Conservation (phyloP, 768 basidiomycete genomes). For the Hericium alpestre region DNA sequence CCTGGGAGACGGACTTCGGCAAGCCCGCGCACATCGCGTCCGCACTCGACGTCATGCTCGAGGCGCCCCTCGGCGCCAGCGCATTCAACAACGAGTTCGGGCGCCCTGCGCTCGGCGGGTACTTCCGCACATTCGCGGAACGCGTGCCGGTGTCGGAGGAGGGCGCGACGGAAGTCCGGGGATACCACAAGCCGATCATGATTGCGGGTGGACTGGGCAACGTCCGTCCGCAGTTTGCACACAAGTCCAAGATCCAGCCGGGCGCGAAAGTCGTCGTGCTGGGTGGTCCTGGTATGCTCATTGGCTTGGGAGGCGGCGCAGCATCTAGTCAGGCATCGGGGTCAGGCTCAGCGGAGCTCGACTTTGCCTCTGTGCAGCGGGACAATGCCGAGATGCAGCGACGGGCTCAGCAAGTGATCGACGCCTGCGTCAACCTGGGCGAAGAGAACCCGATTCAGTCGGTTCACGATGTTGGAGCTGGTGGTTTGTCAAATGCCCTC, state of each 20-base stretch:
- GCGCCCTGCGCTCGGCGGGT: slow-evolving; percentile 82
- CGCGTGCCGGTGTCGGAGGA: slow-evolving; percentile 46
- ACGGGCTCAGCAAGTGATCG: slow-evolving; percentile 94
- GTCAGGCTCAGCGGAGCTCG: slow-evolving; percentile 81
- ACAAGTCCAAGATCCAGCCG: slow-evolving; percentile 63
- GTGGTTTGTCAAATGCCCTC: slow-evolving; percentile 90
- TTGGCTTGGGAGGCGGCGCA: slow-evolving; percentile 93
- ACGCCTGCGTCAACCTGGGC: slow-evolving; percentile 64
- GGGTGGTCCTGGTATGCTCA: slow-evolving; percentile 92
- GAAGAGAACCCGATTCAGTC: slow-evolving; percentile 76
- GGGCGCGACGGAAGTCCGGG: slow-evolving; percentile 57
- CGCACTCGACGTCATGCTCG: slow-evolving; percentile 93
- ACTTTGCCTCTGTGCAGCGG: slow-evolving; percentile 95
- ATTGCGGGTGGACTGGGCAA: slow-evolving; percentile 95
- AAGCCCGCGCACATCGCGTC: slow-evolving; percentile 85
- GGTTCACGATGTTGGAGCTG: slow-evolving; percentile 97
- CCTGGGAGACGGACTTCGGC: slow-evolving; percentile 95
- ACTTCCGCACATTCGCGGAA: slow-evolving; percentile 92
- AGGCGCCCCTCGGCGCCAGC: slow-evolving; percentile 87
- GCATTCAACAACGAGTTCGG: slow-evolving; percentile 99
- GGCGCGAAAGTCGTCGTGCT: slow-evolving; percentile 87
- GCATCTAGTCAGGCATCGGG: slow-evolving; percentile 92
- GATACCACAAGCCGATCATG: slow-evolving; percentile 99
- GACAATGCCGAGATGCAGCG: slow-evolving; percentile 99
- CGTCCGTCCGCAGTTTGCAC: slow-evolving; percentile 74